Base-by-base conservation (phyloP, 2,329 filamentous ascomycete genomes). In the Xylariaceae sp. region DNA sequence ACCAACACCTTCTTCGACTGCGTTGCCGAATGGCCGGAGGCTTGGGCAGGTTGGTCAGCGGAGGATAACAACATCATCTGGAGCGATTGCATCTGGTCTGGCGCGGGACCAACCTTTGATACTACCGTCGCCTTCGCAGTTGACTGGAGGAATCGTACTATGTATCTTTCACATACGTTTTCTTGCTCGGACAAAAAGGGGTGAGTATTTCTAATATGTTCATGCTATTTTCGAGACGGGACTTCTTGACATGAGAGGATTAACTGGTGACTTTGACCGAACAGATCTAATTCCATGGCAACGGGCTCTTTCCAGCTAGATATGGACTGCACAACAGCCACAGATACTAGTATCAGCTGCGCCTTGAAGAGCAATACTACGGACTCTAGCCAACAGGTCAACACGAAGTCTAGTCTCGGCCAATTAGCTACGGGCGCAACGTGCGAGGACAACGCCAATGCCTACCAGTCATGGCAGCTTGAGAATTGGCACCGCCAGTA, bases 1-100 rank as follows among this genome's bases (percentile, higher is more conserved):
- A 59, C 48, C 13, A 50, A 47, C 9, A 50, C 70, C 1, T 63
- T 72, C 24, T 72, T 70, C 41, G 70, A 72, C 52, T 73, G 71
- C n/a, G 66, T 71, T 3, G 64, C 62, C 0, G 66, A 70, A 32
- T 72, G 71, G 71, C 69, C 69, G 0, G 68, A 69, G 37, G 43
- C 62, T 0, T 73, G 70, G 70, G 61, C 46, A 1, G 71, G 71
- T 6, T 69, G 63, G 62, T 68, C 67, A 11, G 21, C 44, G 26
- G 51, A 63, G 29, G 67, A 65, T 6, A 62, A 61, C 1, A 62
- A 67, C 32, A 65, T 69, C 29, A 62, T 73, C 13, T 72, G 71
- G 71, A 67, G 65, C 32, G 71, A 73, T 30, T 73, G 71, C 49
- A 72, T 72, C 56, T 72, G 64, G 64, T 68, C 69, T 4, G 70